phyloP scores from a whole-genome alignment of 352 stramenopile species.

The Thraustochytrium aureum region DNA sequence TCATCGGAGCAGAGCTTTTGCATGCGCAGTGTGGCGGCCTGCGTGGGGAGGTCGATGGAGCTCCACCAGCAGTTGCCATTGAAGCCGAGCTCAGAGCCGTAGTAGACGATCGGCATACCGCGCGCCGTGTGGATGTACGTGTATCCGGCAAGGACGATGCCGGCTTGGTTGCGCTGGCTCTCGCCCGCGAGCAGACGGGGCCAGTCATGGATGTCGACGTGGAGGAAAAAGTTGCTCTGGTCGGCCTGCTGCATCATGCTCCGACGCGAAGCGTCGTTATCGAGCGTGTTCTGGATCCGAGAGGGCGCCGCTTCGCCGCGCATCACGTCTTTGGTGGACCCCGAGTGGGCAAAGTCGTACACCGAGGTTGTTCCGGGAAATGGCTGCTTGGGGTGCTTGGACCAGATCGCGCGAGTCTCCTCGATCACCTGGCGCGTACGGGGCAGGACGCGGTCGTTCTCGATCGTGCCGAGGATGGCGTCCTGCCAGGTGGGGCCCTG shows the following conservation, averaged over 20 bases:
- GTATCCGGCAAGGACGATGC: neutral
- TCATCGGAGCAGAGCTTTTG: neutral
- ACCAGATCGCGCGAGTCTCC: neutral
- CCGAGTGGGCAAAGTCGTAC: conserved; percentile 22
- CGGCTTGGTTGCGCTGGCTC: neutral
- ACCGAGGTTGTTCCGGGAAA: neutral
- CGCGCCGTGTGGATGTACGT: neutral
- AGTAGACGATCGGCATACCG: conserved; percentile 7
- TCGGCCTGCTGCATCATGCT: neutral
- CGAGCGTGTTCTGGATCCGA: neutral
- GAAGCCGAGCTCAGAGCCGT: neutral
- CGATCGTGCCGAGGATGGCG: neutral
- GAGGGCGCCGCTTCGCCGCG: neutral
- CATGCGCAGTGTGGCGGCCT: neutral
- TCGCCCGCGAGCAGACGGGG: neutral
- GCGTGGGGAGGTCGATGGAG: neutral
- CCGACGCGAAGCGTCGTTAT: neutral
- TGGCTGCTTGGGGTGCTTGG: neutral
- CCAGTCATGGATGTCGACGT: conserved; percentile 28
- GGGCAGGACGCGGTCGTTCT: neutral
- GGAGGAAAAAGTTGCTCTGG: conserved; percentile 3
- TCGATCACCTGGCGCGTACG: neutral
- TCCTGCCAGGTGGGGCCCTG: neutral
- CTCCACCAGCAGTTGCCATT: neutral
- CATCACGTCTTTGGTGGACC: neutral